Evolutionary conservation across 139 green algal species (phyloP), one percentile per base, ranked within the genome.

Genomic region (Asterochloris erici): DNA sequence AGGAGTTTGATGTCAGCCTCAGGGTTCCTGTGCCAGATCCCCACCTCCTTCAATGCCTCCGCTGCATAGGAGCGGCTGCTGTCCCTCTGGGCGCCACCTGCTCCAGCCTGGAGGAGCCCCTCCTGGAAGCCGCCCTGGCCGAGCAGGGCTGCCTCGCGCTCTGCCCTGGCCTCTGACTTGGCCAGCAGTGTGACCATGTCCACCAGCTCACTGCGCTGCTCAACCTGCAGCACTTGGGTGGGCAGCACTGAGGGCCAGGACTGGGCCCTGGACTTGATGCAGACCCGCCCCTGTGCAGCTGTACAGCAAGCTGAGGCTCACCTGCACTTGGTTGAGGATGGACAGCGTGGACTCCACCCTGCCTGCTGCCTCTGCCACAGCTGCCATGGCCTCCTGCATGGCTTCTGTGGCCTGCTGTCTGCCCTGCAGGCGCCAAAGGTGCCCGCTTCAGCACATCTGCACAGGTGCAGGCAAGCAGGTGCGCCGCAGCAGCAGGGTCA

Each of bases 171-270:
- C 47, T 84, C 77, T 23, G 82, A 64, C 28, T 79, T 71, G 10
- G 73, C 77, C 73, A 88, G 74, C 82, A 80, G 71, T 13, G 84
- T 81, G 24, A 82, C 81, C 26, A 84, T 26, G 38, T 68, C 77
- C 24, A 88, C 63, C 79, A 88, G 82, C 73, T 88, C 82, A 38
- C 77, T 79, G 10, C 75, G 78, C 79, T 89, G 81, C 69, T 86
- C 86, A 19, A 79, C 75, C 81, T 89, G 26, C 78, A 82, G 24
- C 15, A 29, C 14, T 21, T 69, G n/a, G n/a, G n/a, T n/a, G n/a
- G n/a, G n/a, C n/a, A 63, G 61, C 29, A 63, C 19, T 14, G 29
- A 79, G 38, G 14, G 14, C 29, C 16, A 27, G 68, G 15, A 29
- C 19, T 15, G 47, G 38, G 17, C 16, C 23, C 66, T 73, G 66